phyloP scores from a whole-genome alignment of 345 rosid genomes.

The Camelina hispida region DNA sequence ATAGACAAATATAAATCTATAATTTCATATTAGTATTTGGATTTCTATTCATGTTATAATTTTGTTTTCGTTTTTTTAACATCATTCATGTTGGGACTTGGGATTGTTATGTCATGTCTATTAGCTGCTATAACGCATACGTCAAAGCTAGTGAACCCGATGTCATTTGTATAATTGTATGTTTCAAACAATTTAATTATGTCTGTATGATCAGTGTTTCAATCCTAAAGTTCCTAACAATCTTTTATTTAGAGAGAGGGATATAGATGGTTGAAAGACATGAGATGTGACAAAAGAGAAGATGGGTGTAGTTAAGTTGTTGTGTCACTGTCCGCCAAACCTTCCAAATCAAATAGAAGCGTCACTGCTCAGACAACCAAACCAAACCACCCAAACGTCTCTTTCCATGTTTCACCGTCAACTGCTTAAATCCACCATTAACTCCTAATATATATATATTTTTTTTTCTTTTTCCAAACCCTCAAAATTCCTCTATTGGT shows the following conservation, averaged over 20 bases:
- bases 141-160: constrained; percentile 22
- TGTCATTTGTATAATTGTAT: background rate
- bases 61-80: no score
- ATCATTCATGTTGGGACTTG: background rate
- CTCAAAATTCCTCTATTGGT: constrained; percentile 8
- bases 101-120: background rate
- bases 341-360: constrained; percentile 44
- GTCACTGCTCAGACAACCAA: constrained; percentile 47
- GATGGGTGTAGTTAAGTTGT: constrained; percentile 44
- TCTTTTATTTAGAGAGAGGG: constrained; percentile 10
- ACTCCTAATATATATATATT: background rate
- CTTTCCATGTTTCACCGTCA: constrained; percentile 41
- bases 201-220: background rate
- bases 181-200: background rate
- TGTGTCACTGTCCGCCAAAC: constrained; percentile 46
- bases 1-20: background rate
- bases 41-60: background rate
- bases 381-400: constrained; percentile 39
- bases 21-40: background rate
- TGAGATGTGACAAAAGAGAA: constrained; percentile 47
- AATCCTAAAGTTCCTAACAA: background rate
- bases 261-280: constrained; percentile 36
- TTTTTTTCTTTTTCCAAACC: background rate
- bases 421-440: constrained; percentile 30
- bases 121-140: constrained; percentile 1